These are phyloP conservation scores for Tricholoma furcatifolium DNA, from an alignment of 768 basidiomycete species.

Conservation along the genomic window DNA sequence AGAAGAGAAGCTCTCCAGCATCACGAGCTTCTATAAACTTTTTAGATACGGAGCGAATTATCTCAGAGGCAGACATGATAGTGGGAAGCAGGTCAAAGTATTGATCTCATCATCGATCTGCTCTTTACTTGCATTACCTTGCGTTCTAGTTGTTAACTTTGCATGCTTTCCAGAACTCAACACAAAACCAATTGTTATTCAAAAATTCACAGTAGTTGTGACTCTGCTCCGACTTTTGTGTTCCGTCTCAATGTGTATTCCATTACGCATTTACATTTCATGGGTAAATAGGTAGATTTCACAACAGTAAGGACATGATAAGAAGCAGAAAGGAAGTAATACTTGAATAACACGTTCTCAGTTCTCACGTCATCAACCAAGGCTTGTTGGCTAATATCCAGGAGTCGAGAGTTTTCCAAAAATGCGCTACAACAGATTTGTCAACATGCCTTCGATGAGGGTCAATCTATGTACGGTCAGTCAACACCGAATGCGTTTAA, in stretches of 20 bases:
- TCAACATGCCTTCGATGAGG: slow-evolving; percentile 87
- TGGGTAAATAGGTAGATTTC: too few species aligned
- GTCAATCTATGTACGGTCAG: slow-evolving; percentile 65
- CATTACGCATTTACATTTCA: too few species aligned
- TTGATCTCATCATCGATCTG: background rate
- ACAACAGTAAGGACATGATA: too few species aligned
- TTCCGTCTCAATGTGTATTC: too few species aligned
- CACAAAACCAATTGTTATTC: too few species aligned
- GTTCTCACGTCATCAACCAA: slow-evolving; percentile 54
- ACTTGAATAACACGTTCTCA: too few species aligned
- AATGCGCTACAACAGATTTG: slow-evolving; percentile 91
- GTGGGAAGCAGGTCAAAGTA: background rate
- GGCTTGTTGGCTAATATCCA: slow-evolving; percentile 85
- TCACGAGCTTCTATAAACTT: slow-evolving; percentile 56
- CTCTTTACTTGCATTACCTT: too few species aligned
- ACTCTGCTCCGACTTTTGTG: too few species aligned
- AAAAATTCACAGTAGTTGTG: too few species aligned
- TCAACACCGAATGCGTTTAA: background rate
- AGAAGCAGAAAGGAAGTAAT: too few species aligned
- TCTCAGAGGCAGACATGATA: slow-evolving; percentile 41
- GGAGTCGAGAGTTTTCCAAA: slow-evolving; percentile 90
- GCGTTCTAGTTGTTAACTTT: too few species aligned
- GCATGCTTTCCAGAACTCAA: too few species aligned
- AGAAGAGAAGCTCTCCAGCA: slow-evolving; percentile 73
- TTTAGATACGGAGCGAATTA: slow-evolving; percentile 54